Evolutionary conservation across 352 stramenopile species (phyloP).

Genomic region (Phytopythium aichiense): DNA sequence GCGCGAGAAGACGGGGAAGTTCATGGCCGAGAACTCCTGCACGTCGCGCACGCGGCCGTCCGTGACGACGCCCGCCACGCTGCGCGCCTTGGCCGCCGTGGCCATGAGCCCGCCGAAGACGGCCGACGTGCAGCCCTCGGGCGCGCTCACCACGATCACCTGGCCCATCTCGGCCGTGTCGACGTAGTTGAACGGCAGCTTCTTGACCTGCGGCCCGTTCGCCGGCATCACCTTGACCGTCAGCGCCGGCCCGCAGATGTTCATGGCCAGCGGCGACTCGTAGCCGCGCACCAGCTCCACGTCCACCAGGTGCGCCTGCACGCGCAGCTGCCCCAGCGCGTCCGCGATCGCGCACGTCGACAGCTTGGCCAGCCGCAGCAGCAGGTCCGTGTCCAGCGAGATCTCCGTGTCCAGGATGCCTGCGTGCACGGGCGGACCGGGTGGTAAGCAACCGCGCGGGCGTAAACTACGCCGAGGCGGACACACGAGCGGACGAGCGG

Average conservation of each 20-base stretch:
- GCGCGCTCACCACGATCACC: conserved; percentile 76
- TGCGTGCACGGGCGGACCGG: conserved; percentile 17
- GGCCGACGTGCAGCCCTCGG: conserved; percentile 37
- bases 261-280: conserved; percentile 44
- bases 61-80: conserved; percentile 61
- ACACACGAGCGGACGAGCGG: background rate
- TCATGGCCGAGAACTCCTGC: conserved; percentile 61
- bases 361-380: conserved; percentile 69
- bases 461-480: conserved; percentile 24
- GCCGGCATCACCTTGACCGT: conserved; percentile 74
- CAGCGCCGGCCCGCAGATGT: conserved; percentile 73
- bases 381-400: conserved; percentile 51
- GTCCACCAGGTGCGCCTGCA: conserved; percentile 75
- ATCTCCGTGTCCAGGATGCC: conserved; percentile 46
- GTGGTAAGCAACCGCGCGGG: background rate
- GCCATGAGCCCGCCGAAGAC: conserved; percentile 75
- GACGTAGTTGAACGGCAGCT: conserved; percentile 75
- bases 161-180: conserved; percentile 70
- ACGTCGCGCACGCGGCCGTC: conserved; percentile 75
- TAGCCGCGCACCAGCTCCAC: conserved; percentile 67
- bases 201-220: conserved; percentile 53
- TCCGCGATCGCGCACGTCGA: conserved; percentile 80
- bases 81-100: conserved; percentile 64
- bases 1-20: conserved; percentile 63
- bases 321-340: conserved; percentile 69